These are phyloP conservation scores for Sporothrix curviconia DNA, from an alignment of 2,329 filamentous ascomycete genomes.

Conservation along the genomic window DNA sequence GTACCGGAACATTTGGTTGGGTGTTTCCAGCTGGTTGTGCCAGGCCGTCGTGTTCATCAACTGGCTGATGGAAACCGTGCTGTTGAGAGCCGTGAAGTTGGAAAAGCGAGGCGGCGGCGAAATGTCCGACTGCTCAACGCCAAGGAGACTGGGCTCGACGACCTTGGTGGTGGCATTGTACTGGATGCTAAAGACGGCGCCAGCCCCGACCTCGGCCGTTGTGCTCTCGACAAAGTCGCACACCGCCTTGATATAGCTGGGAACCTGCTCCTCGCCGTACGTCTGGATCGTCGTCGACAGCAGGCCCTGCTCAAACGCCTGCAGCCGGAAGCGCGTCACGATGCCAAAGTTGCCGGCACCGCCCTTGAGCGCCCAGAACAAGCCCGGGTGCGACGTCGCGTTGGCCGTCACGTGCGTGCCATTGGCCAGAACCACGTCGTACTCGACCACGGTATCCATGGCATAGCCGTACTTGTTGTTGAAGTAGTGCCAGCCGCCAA, in stretches of 20 bases:
- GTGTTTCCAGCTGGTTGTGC: conserved; percentile 25
- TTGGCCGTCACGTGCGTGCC: conserved; percentile 34
- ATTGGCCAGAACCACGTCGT: conserved; percentile 34
- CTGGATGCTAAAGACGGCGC: conserved; percentile 27
- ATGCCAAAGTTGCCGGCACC: conserved; percentile 37
- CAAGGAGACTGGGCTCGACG: conserved; percentile 24
- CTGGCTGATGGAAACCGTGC: conserved; percentile 20
- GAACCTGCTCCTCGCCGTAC: conserved; percentile 23
- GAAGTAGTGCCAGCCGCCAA: conserved; percentile 31
- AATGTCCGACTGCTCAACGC: conserved; percentile 29
- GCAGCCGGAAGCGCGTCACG: conserved; percentile 21
- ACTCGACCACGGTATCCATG: conserved; percentile 32
- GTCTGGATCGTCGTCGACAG: conserved; percentile 30
- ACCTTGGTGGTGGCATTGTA: conserved; percentile 26
- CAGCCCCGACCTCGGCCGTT: conserved; percentile 25
- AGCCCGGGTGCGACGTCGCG: conserved; percentile 28
- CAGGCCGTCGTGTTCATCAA: conserved; percentile 26
- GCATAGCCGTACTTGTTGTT: conserved; percentile 28
- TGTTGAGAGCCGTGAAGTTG: conserved; percentile 28
- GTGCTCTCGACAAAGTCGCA: conserved; percentile 23
- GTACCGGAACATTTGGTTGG: conserved; percentile 32
- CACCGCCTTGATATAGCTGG: conserved; percentile 26
- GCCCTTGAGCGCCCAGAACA: conserved; percentile 37
- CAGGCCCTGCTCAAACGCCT: conserved; percentile 18
- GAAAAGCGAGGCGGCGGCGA: conserved; percentile 28